Conservation (phyloP, 2,329 filamentous ascomycete species). For the Aureobasidium melanogenum region DNA sequence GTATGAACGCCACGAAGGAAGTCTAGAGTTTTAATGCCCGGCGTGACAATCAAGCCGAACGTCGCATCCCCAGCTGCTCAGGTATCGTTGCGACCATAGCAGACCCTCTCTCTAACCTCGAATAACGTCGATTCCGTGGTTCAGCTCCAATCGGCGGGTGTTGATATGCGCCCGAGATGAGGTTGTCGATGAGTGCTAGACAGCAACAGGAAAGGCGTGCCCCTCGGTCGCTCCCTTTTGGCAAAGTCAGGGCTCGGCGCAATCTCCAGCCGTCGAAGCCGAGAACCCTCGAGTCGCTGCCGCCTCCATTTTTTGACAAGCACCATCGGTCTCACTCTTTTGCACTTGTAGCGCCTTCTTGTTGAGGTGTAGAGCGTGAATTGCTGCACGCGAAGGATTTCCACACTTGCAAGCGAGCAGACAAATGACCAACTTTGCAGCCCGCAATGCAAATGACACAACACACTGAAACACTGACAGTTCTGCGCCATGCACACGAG, state of each 20-base stretch:
- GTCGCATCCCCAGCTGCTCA: neutral
- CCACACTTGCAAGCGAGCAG: neutral
- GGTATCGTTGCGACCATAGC: neutral
- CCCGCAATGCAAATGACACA: neutral
- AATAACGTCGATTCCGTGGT: neutral
- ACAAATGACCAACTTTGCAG: neutral
- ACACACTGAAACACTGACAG: neutral
- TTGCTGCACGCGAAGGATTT: neutral
- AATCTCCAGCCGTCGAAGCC: neutral
- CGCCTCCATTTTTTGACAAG: neutral
- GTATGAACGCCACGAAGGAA: neutral
- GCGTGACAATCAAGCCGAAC: conserved; percentile 9
- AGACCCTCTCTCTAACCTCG: neutral
- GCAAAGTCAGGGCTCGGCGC: neutral
- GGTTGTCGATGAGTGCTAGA: neutral
- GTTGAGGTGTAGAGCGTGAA: neutral
- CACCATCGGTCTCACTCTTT: neutral
- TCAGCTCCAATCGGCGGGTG: neutral
- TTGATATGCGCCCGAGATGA: conserved; percentile 5
- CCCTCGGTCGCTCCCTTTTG: neutral
- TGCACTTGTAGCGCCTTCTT: neutral
- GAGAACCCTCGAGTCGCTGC: neutral
- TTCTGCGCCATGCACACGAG: neutral
- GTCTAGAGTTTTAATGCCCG: conserved; percentile 1
- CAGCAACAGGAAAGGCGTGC: neutral